Evolutionary conservation across 2,329 filamentous ascomycete species (phyloP), one percentile per base, ranked within the genome.

Genomic region (Microcyclospora tardicrescens): DNA sequence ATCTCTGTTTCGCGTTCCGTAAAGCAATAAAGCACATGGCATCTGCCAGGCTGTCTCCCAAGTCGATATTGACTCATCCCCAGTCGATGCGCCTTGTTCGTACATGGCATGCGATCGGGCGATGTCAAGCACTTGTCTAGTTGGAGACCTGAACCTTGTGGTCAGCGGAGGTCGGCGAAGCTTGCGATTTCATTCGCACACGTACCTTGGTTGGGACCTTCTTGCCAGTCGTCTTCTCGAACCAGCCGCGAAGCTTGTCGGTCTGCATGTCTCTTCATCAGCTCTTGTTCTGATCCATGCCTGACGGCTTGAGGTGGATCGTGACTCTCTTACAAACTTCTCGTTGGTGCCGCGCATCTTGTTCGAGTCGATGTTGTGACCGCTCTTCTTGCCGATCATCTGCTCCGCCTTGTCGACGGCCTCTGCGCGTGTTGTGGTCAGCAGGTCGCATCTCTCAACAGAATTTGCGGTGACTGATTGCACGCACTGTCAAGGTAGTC

Each of bases 161-260:
- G 19, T 24, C 19, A 24, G 19, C 19, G 19, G 19, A 5, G 19
- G 8, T 24, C 19, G 19, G 19, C 8, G 19, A 24, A 24, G 8
- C 8, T 4, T 8, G 8, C 19, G 5, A 24, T 4, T 5, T 24
- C 19, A 8, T 5, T 24, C 8, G 19, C 19, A 24, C 19, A 24
- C 19, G 8, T 24, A 24, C 19, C 32, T 49, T 49, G 27, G 16
- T 38, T 2, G 46, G 44, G 19, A 45, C 36, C 28, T 49, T 40
- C 42, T 49, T 48, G 42, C 46, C 46, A 11, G 44, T 46, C 29
- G 11, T 12, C 40, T 46, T 47, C 44, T 47, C 42, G 38, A 49
- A 41, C 4, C 39, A 28, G 16, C 30, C 33, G 15, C 46, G 42
- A 12, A 41, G 27, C 40, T 38, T 40, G 36, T 45, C 42, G 13